Conservation (phyloP, 2,329 filamentous ascomycete species). For the Tolypocladium inflatum region DNA sequence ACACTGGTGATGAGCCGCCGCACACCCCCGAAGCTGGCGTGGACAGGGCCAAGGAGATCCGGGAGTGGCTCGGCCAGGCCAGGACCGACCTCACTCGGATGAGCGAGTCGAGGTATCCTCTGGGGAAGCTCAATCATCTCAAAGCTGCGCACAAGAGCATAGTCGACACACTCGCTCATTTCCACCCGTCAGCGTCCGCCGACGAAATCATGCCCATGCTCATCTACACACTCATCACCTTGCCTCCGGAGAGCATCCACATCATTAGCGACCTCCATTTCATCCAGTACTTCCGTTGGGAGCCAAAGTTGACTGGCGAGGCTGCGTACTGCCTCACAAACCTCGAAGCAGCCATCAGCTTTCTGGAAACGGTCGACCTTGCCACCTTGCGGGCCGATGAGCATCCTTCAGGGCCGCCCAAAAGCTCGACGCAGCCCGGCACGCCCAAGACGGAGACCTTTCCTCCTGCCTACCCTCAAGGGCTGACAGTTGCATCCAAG, state of each 20-base stretch:
- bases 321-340: conserved; percentile 95
- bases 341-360: conserved; percentile 87
- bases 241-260: conserved; percentile 75
- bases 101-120: conserved; percentile 77
- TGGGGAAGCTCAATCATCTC: conserved; percentile 84
- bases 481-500: conserved; percentile 23
- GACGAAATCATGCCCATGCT: conserved; percentile 96
- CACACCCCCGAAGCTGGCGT: conserved; percentile 47
- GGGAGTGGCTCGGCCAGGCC: conserved; percentile 62
- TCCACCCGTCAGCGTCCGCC: conserved; percentile 74
- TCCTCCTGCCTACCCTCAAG: conserved; percentile 45
- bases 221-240: conserved; percentile 91
- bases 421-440: conserved; percentile 37
- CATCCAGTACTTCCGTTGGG: conserved; percentile 82
- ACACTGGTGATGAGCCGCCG: conserved; percentile 50
- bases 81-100: conserved; percentile 63
- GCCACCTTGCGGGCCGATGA: conserved; percentile 80
- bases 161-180: conserved; percentile 69
- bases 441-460: conserved; percentile 45
- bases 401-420: conserved; percentile 56
- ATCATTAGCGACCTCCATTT: conserved; percentile 93
- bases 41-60: conserved; percentile 58
- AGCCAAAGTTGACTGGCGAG: conserved; percentile 82
- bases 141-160: conserved; percentile 89
- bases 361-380: conserved; percentile 89